phyloP scores from a whole-genome alignment of 1,284 basidiomycete species.

The Rhizoctonia solani region DNA sequence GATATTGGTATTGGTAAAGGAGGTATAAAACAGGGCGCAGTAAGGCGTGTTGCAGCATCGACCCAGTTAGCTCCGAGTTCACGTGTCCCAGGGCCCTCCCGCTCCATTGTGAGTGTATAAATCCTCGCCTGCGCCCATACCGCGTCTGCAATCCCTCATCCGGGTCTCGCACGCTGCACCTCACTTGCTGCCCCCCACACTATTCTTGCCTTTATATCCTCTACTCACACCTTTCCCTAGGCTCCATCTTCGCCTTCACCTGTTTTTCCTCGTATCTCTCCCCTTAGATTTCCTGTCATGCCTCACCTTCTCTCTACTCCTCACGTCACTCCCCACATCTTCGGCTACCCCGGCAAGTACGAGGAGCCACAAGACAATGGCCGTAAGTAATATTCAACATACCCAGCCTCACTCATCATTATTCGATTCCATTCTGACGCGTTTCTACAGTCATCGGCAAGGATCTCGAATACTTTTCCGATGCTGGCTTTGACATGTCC shows the following conservation, averaged over 20 bases:
- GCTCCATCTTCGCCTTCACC: background rate
- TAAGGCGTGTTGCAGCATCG: background rate
- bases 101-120: conserved; percentile 7
- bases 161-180: conserved; percentile 8
- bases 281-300: background rate
- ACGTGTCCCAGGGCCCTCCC: conserved; percentile 13
- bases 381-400: conserved; percentile 5
- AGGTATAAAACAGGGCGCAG: background rate
- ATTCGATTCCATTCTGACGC: background rate
- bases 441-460: conserved; percentile 26
- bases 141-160: conserved; percentile 15
- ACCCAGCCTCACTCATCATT: background rate
- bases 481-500: conserved; percentile 99
- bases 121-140: conserved; percentile 23
- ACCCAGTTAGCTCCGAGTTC: conserved; percentile 27
- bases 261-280: background rate
- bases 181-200: background rate
- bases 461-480: conserved; percentile 96
- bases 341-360: conserved; percentile 35
- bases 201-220: conserved; percentile 5
- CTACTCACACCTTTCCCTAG: background rate
- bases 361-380: conserved; percentile 29
- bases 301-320: conserved; percentile 31
- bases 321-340: conserved; percentile 33
- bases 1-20: too few species aligned